A percentile compares a stretch with the other conserved stretches of the same genome.
phyloP scores from a whole-genome alignment of 768 basidiomycete species.

The Russula lepida region DNA sequence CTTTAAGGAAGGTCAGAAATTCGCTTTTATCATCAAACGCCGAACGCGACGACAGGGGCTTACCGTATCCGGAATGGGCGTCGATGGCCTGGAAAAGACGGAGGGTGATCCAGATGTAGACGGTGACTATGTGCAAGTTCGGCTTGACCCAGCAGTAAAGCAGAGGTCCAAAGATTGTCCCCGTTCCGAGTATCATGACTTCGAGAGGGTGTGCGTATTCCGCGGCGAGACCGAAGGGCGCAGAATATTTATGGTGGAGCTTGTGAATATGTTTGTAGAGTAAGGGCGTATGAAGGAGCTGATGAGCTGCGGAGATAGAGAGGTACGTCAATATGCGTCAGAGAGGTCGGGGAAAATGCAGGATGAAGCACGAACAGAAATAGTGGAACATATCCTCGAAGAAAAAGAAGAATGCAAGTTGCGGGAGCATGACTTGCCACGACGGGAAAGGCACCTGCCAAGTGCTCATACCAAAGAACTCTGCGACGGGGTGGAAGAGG shows the following conservation, averaged over 20 bases:
- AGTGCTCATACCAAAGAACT: constrained; percentile 81
- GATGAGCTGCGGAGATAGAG: constrained; percentile 54
- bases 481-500: constrained; percentile 87
- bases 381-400: constrained; percentile 97
- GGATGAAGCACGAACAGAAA: constrained; percentile 42
- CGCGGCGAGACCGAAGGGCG: constrained; percentile 94
- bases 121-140: constrained; percentile 84
- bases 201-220: constrained; percentile 98
- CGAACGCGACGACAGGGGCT: background rate
- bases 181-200: constrained; percentile 87
- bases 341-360: background rate
- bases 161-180: constrained; percentile 83
- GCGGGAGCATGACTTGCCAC: constrained; percentile 57
- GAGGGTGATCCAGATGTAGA: constrained; percentile 90
- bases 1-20: constrained; percentile 29
- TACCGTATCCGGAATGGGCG: constrained; percentile 93
- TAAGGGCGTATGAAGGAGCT: constrained; percentile 74
- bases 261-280: constrained; percentile 94
- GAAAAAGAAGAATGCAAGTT: constrained; percentile 84
- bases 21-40: background rate
- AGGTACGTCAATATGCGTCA: background rate
- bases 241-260: constrained; percentile 94
- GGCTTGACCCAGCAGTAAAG: constrained; percentile 72
- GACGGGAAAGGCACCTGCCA: constrained; percentile 89
- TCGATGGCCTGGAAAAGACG: constrained; percentile 97